Evolutionary conservation across 2,329 filamentous ascomycete genomes (phyloP), one percentile per base, ranked within the genome.

Genomic region (Diaporthe velutina): DNA sequence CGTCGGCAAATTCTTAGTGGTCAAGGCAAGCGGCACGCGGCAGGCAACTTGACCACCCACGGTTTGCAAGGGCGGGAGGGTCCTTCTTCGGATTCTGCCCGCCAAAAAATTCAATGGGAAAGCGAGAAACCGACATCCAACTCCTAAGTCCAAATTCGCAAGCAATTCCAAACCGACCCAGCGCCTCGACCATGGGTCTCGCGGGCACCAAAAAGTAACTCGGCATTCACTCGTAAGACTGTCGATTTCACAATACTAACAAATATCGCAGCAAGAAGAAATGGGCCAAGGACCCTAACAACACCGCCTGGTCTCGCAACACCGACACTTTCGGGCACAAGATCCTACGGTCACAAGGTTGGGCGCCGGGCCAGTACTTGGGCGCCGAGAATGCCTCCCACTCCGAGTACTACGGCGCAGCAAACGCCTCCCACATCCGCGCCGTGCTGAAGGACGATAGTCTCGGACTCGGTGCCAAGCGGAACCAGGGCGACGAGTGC

Each of bases 241-340:
- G 33, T 13, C 38, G 3, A n/a, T 5, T 38, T 38, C 15, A 28
- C 7, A 60, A 35, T 66, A 58, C 73, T 75, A 61, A 72, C 67
- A 61, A 28, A 12, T 25, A 28, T 9, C 77, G 6, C 70, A 85
- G 83, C 76, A 83, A 81, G 78, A 88, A 88, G 64, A 98, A 96
- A 85, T 92, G 98, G 81, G 93, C 93, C 78, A 90, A 93, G 82
- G 97, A 99, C 84, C 97, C 97, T 10, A 98, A 98, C 86, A 99
- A 98, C 84, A 98, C 95, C 64, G 92, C 91, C 88, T 99, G 97
- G 97, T 92, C 93, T 73, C 92, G 93, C 80, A 93, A 96, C 82
- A 94, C 93, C 77, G 90, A 90, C 73, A 93, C 92, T 71, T 98
- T 97, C 83, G 97, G 97, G 79, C 96, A 98, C 83, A 94, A 92